Evolutionary conservation across 805 yeast species (phyloP).

Genomic region (Candida jianshihensis): DNA sequence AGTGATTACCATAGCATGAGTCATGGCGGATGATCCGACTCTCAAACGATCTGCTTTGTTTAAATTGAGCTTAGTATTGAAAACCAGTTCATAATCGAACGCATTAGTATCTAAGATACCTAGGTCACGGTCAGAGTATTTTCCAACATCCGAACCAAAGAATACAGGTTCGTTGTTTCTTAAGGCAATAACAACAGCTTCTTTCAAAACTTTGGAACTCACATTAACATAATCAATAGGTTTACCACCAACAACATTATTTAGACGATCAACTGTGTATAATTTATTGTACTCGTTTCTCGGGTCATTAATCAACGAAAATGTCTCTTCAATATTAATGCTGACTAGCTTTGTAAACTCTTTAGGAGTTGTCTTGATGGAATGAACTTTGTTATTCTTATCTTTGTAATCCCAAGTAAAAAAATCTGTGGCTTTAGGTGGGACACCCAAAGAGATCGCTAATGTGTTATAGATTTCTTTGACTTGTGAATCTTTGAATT

Average conservation of each 20-base stretch:
- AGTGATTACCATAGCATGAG: constrained; percentile 82
- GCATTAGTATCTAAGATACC: constrained; percentile 68
- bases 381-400: constrained; percentile 46
- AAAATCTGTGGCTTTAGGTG: constrained; percentile 61
- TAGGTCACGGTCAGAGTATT: constrained; percentile 44
- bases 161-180: constrained; percentile 70
- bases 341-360: constrained; percentile 54
- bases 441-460: constrained; percentile 62
- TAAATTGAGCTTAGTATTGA: constrained; percentile 44
- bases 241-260: constrained; percentile 63
- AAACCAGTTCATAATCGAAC: constrained; percentile 56
- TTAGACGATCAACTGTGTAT: constrained; percentile 65
- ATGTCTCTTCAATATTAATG: constrained; percentile 42
- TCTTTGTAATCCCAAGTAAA: constrained; percentile 72
- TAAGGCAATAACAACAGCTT: constrained; percentile 57
- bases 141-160: constrained; percentile 84
- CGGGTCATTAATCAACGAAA: constrained; percentile 75
- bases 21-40: constrained; percentile 68
- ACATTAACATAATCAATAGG: constrained; percentile 65
- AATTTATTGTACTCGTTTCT: constrained; percentile 59
- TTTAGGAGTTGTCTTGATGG: constrained; percentile 50
- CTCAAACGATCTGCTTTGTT: constrained; percentile 60
- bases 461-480: constrained; percentile 56
- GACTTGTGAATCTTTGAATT: constrained; percentile 41
- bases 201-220: constrained; percentile 47